A percentile compares a stretch with the other conserved stretches of the same genome.
Conservation (phyloP, 441 rosid genomes). For the Manihot esculenta region DNA sequence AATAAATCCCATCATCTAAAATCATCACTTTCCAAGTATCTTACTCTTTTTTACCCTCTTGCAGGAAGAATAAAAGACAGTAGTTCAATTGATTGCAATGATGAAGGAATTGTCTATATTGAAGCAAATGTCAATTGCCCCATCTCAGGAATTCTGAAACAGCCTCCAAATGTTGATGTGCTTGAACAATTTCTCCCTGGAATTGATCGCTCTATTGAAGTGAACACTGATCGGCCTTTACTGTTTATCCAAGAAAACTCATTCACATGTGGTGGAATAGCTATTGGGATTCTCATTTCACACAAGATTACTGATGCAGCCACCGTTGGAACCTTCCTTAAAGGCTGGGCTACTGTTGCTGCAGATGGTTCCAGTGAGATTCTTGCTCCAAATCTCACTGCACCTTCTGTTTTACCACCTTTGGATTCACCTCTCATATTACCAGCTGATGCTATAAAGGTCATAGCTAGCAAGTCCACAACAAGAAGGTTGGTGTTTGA, state of each 20-base stretch:
- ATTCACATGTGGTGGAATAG: not conserved
- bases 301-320: not conserved
- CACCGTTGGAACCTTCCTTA: not conserved
- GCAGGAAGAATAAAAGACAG: conserved; percentile 44
- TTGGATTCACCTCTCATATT: not conserved
- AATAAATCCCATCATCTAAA: conserved; percentile 21
- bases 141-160: conserved; percentile 28
- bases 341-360: not conserved
- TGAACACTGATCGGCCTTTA: not conserved
- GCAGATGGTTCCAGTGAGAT: not conserved
- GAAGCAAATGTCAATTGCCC: conserved; percentile 37
- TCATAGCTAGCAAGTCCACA: conserved; percentile 11
- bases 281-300: not conserved
- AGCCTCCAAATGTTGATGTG: not conserved
- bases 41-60: conserved; percentile 34
- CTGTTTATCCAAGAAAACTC: not conserved
- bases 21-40: conserved; percentile 26
- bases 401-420: not conserved
- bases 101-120: conserved; percentile 39
- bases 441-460: not conserved
- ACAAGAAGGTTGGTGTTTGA: conserved; percentile 35
- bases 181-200: not conserved
- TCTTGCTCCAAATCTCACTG: not conserved
- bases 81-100: conserved; percentile 41
- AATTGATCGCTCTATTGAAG: not conserved